Evolutionary conservation across 371 early-diverging fungal species (phyloP), one percentile per base, ranked within the genome.

Genomic region (Actinomortierella ambigua): DNA sequence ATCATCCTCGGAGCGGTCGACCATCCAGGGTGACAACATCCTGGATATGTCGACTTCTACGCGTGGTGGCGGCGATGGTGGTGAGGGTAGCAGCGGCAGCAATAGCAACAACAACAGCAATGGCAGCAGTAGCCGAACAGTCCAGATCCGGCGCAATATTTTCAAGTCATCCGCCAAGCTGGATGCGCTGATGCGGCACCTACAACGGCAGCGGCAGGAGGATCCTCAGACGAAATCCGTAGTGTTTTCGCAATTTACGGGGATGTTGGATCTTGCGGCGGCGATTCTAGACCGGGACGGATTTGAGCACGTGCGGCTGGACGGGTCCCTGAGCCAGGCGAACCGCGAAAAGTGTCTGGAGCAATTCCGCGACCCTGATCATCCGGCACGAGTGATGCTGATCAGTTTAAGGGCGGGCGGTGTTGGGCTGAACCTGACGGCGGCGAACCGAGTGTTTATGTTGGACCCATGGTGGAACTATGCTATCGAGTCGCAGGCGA

Each of bases 391-490:
- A 3, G 87, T 95, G 3, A 75, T 97, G 22, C 76, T 97, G 24
- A 86, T 95, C 55, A 93, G 93, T 64, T 63, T 66, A 49, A 47
- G 69, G 13, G 75, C 70, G 26, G 90, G 92, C 48, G 96, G 95
- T 24, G 92, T 97, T 11, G 98, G 96, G 0, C 76, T 97, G 34
- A 96, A 96, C 65, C 63, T 97, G 62, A 93, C 94, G 0, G 79
- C 81, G 23, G 96, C 96, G 0, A 87, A 70, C 51, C 84, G 90
- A 2, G 93, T 93, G 1, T 59, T 69, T 71, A 88, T 89, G 78
- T 78, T 85, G 82, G 94, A 95, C 73, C 89, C 90, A 27, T 94
- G 94, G 93, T 94, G 93, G 92, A 92, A 93, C 75, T 86, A 78
- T 57, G 85, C 85, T 1, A 86, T 89, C 11, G 90, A 92, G 61